Percentiles rank a stretch among this genome's conserved stretches.
phyloP scores from a whole-genome alignment of 805 yeast species.

The Scheffersomyces amazonensis region DNA sequence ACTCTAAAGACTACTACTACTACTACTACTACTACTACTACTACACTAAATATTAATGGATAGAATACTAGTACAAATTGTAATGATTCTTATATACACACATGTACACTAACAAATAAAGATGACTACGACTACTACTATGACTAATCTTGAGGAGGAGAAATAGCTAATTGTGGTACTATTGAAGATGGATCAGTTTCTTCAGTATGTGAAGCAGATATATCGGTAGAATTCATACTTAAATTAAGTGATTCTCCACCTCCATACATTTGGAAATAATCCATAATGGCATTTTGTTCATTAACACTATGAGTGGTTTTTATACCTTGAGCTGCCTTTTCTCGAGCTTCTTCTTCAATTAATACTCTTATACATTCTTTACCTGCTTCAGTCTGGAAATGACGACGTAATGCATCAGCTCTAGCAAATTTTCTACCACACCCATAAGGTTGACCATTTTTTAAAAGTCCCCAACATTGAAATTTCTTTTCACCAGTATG shows the following conservation, averaged over 20 bases:
- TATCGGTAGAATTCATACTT: background rate
- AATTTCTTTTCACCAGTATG: constrained; percentile 75
- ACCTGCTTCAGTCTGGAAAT: constrained; percentile 47
- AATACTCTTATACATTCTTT: constrained; percentile 38
- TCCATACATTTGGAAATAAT: constrained; percentile 13
- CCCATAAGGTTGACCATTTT: constrained; percentile 50
- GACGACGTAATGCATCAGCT: constrained; percentile 44
- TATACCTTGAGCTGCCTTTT: constrained; percentile 12
- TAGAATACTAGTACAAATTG: no score
- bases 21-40: no score
- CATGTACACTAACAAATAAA: no score
- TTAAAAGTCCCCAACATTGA: constrained; percentile 65
- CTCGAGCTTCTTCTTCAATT: constrained; percentile 40
- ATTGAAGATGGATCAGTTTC: background rate
- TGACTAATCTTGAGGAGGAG: constrained; percentile 32
- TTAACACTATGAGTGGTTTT: constrained; percentile 2
- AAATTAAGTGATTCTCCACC: background rate
- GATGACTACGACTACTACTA: no score
- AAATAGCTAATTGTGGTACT: constrained; percentile 36
- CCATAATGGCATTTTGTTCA: constrained; percentile 6
- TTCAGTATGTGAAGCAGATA: background rate
- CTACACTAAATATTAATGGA: no score
- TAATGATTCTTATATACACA: no score
- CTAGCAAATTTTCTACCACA: constrained; percentile 46
- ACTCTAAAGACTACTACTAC: no score